Evolutionary conservation across 2,329 filamentous ascomycete species (phyloP).

Genomic region (Endocalyx cinctus): DNA sequence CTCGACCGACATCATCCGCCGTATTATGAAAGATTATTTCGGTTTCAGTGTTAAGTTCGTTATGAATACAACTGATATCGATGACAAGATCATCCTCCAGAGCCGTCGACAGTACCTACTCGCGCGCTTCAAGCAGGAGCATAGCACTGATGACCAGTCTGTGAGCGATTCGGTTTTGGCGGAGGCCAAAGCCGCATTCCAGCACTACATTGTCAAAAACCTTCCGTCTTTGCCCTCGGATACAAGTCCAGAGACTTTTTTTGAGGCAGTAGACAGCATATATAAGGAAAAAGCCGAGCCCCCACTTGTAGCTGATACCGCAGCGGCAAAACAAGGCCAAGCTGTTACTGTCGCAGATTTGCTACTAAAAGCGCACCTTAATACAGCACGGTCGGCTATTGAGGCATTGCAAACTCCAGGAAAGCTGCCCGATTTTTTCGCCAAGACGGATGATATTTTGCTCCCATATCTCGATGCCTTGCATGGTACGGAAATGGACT

Average conservation of each 20-base stretch:
- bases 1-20: slow-evolving; percentile 79
- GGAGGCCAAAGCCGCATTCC: slow-evolving; percentile 6
- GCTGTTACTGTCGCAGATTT: slow-evolving; percentile 1
- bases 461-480: slow-evolving; percentile 76
- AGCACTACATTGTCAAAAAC: slow-evolving; percentile 7
- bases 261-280: slow-evolving; percentile 5
- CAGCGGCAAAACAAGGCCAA: slow-evolving; percentile 2
- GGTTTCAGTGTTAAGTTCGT: slow-evolving; percentile 79
- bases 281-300: slow-evolving; percentile 4
- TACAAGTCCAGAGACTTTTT: slow-evolving; percentile 5
- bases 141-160: slow-evolving; percentile 5
- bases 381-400: no score
- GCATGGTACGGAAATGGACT: slow-evolving; percentile 59
- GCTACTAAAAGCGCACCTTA: no score
- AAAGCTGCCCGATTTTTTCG: no score
- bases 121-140: slow-evolving; percentile 63
- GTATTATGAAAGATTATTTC: slow-evolving; percentile 80
- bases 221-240: slow-evolving; percentile 7
- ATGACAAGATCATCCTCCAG: slow-evolving; percentile 64
- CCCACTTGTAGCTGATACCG: slow-evolving; percentile 1
- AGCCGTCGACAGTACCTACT: slow-evolving; percentile 77
- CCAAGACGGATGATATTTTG: slow-evolving; percentile 68
- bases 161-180: slow-evolving; percentile 9
- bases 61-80: slow-evolving; percentile 88
- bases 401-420: no score